Evolutionary conservation across 768 basidiomycete genomes (phyloP).

Genomic region (Termitomyces sp.): DNA sequence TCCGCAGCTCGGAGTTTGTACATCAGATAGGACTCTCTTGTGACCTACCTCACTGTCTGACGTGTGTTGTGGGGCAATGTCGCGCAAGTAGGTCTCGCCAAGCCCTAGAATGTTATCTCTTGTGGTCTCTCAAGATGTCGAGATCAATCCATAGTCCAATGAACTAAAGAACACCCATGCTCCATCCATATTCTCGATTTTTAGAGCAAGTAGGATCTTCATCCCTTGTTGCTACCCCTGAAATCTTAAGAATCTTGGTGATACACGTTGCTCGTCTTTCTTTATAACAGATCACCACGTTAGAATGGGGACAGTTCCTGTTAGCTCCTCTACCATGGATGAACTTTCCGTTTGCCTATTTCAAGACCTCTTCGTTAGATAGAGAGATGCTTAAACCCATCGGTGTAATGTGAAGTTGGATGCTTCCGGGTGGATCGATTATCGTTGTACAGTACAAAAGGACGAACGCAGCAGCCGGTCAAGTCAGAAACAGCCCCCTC

Average conservation of each 20-base stretch:
- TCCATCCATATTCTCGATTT: background rate
- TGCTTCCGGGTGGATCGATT: constrained; percentile 1
- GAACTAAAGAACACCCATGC: background rate
- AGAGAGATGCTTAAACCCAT: background rate
- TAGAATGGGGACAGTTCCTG: constrained; percentile 3
- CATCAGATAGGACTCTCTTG: no score
- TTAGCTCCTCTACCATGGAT: constrained; percentile 2
- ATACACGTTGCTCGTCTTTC: constrained; percentile 1
- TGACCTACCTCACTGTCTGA: no score
- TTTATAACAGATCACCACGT: constrained; percentile 6
- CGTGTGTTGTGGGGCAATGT: no score
- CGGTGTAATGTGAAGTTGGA: constrained; percentile 8
- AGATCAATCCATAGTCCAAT: background rate
- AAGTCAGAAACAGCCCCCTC: background rate
- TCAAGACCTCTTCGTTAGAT: constrained; percentile 6
- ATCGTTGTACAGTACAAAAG: constrained; percentile 19
- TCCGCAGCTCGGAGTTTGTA: no score
- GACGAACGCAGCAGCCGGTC: background rate
- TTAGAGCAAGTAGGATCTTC: background rate
- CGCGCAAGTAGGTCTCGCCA: background rate
- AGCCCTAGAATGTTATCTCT: background rate
- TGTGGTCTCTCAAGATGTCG: background rate
- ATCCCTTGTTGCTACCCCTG: background rate
- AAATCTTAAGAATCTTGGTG: background rate
- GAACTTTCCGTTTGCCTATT: constrained; percentile 6